Evolutionary conservation across 176 grass and related monocot genomes (phyloP), one percentile per base, ranked within the genome.

Genomic region (Panicum miliaceum): DNA sequence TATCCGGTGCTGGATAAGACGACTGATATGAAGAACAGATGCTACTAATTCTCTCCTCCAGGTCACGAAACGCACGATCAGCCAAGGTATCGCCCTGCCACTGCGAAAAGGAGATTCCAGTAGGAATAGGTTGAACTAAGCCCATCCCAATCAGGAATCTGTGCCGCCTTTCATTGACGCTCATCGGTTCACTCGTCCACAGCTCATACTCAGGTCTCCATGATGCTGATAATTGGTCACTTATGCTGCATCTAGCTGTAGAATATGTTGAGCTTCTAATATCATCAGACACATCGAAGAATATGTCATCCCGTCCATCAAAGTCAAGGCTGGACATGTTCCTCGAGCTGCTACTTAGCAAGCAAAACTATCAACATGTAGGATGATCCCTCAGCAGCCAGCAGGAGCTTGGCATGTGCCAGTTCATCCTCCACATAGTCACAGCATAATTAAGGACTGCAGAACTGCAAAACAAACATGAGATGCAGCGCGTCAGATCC

Each of bases 231-330:
- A 68, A 36, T 63, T 84, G 37, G 36, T 69, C 64, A 27, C 79
- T 73, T 36, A 57, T 80, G 73, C 66, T 87, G 37, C 78, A 63
- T 10, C 51, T 78, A 76, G 77, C 82, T 66, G 64, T 53, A 40
- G 82, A 84, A 59, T 71, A 71, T 40, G 32, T 32, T 42, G 81
- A 82, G 64, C 25, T 78, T 36, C 77, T 84, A 41, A 46, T 50
- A 52, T 85, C 65, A 64, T 92, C 88, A 56, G 50, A 78, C 50
- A 89, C 85, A 70, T 96, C 94, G 22, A 89, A 90, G 57, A 96
- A 88, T 37, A 51, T 63, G 16, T 93, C 84, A 1, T 38, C 79
- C 58, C 81, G 86, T 79, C 71, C 69, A 59, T 89, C 94, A 11
- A 36, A 76, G 25, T 77, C 48, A 12, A 61, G 72, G 34, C 74